A percentile compares a stretch with the other conserved stretches of the same genome.
These are phyloP conservation scores for Daldinia grandis DNA, from an alignment of 495 filamentous ascomycete species.

Conservation along the genomic window DNA sequence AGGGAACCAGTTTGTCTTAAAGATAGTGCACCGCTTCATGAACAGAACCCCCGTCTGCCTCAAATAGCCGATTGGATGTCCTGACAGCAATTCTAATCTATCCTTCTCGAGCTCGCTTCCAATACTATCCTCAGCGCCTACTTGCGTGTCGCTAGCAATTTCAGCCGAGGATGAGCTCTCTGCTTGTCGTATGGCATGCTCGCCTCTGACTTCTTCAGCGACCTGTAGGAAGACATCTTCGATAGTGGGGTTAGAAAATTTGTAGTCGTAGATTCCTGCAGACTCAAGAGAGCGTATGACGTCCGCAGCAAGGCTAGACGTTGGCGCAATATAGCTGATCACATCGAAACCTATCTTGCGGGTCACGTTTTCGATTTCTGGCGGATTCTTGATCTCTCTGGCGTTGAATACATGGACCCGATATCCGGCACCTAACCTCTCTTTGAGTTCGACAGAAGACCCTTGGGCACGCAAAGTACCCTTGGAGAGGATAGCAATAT, in stretches of 20 bases:
- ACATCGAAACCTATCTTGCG: slow-evolving; percentile 71
- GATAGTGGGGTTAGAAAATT: slow-evolving; percentile 83
- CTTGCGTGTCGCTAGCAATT: slow-evolving; percentile 38
- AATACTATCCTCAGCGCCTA: slow-evolving; percentile 34
- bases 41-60: slow-evolving; percentile 78
- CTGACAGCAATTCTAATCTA: slow-evolving; percentile 69
- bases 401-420: slow-evolving; percentile 72
- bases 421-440: slow-evolving; percentile 76
- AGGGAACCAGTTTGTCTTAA: slow-evolving; percentile 78
- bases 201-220: slow-evolving; percentile 69
- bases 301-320: slow-evolving; percentile 67
- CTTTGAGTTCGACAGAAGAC: slow-evolving; percentile 80
- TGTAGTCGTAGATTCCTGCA: slow-evolving; percentile 70
- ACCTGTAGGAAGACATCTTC: slow-evolving; percentile 88
- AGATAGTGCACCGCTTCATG: slow-evolving; percentile 76
- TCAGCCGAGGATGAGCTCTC: slow-evolving; percentile 25
- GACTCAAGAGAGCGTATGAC: slow-evolving; percentile 74
- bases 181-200: slow-evolving; percentile 40
- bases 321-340: slow-evolving; percentile 71
- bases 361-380: slow-evolving; percentile 61
- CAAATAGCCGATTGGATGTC: slow-evolving; percentile 67
- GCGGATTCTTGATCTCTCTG: slow-evolving; percentile 54
- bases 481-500: slow-evolving; percentile 80
- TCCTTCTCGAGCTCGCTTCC: slow-evolving; percentile 40
- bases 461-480: slow-evolving; percentile 74